Evolutionary conservation across 2,329 filamentous ascomycete genomes (phyloP), one percentile per base, ranked within the genome.

Genomic region (Hymenoscyphus linearis): DNA sequence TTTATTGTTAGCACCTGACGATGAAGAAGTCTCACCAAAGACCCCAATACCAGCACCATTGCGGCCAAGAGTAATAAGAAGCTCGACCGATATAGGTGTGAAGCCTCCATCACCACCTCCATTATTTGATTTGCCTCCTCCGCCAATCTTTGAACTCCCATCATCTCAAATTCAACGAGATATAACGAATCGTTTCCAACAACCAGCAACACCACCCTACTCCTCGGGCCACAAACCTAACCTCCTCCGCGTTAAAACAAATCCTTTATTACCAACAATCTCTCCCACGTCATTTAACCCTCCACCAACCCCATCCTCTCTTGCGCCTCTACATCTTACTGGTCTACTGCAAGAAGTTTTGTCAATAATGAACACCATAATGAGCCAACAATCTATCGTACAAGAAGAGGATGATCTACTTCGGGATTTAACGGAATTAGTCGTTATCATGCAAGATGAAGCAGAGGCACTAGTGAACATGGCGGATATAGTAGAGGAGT

Each of bases 371-470:
- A 63, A 65, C 31, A 50, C 36, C n/a, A 61, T 66, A 31, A 64
- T 66, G 63, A 35, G 47, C 0, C 44, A 61, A 35, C 60, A 64
- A 36, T 52, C 44, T 5, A 47, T 57, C 2, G 60, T 64, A 0
- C 18, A 57, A n/a, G 56, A 53, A 13, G 65, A 68, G 52, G 61
- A 65, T 18, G 58, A 52, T 12, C 31, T 65, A 16, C 36, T 66
- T 9, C 18, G 27, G 3, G 63, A 63, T 22, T 37, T 68, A 12
- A 63, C 65, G 2, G 62, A 66, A 31, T 34, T 68, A 5, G 65
- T 68, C 2, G 60, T 64, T 2, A 66, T 65, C 16, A 61, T 68
- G 66, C 66, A 68, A 54, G 62, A 66, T 25, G 66, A 68, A 56
- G 65, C 66, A 5, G 66, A 68, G 22, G 57, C 37, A 6, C 36